These are phyloP conservation scores for Cocos nucifera DNA, from an alignment of 176 grass and related monocot genomes.

Conservation along the genomic window DNA sequence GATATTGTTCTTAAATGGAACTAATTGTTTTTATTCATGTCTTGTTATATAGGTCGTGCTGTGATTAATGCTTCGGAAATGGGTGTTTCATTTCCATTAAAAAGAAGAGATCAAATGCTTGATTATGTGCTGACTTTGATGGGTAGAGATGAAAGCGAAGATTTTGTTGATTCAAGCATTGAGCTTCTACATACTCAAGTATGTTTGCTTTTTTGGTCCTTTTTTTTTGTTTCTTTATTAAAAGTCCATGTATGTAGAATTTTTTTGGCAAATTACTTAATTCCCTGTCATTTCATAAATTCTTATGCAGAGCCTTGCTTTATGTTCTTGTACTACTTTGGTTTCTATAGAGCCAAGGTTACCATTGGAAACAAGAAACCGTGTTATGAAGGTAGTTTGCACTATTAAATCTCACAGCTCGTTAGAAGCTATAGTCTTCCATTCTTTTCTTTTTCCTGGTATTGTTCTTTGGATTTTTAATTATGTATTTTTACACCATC, in stretches of 20 bases:
- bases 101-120: conserved; percentile 88
- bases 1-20: no score
- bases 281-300: conserved; percentile 2
- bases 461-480: neutral
- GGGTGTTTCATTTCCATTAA: conserved; percentile 90
- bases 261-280: conserved; percentile 2
- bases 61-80: conserved; percentile 88
- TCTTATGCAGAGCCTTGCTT: conserved; percentile 70
- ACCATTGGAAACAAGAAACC: conserved; percentile 96
- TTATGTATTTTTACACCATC: conserved; percentile 8
- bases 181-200: conserved; percentile 92
- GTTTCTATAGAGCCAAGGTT: conserved; percentile 91
- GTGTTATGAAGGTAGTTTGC: conserved; percentile 79
- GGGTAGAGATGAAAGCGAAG: conserved; percentile 90
- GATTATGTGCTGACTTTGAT: conserved; percentile 94
- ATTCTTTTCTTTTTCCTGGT: neutral
- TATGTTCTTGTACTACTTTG: conserved; percentile 90
- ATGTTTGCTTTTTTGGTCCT: neutral
- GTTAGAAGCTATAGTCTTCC: neutral
- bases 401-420: neutral
- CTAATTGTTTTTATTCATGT: neutral
- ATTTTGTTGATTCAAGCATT: conserved; percentile 73
- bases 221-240: neutral
- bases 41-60: conserved; percentile 39
- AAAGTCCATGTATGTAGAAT: conserved; percentile 2